Conservation (phyloP, 345 rosid species). For the Passiflora organensis region DNA sequence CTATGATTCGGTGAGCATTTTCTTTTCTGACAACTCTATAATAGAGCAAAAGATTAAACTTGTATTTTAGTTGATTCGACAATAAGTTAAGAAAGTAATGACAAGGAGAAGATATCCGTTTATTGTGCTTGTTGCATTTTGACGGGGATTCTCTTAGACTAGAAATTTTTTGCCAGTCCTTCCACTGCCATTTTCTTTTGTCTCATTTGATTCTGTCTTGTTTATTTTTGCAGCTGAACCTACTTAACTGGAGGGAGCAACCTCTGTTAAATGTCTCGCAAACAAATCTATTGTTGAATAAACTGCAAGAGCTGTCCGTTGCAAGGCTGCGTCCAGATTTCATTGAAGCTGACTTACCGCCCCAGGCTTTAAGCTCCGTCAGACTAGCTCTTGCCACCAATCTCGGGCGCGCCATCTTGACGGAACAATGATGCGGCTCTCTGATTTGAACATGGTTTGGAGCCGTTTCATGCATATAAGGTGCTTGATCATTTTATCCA, state of each 20-base stretch:
- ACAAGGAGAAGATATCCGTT: too few species aligned
- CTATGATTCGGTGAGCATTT: conserved; percentile 65
- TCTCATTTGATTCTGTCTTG: too few species aligned
- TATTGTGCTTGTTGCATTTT: too few species aligned
- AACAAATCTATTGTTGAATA: conserved; percentile 71
- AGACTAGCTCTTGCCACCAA: conserved; percentile 78
- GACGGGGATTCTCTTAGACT: too few species aligned
- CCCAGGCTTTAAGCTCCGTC: conserved; percentile 57
- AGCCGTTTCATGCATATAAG: neutral
- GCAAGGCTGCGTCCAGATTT: conserved; percentile 71
- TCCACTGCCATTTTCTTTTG: too few species aligned
- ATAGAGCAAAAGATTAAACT: neutral
- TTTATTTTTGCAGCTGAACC: conserved; percentile 48
- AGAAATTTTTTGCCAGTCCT: too few species aligned
- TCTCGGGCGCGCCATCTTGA: conserved; percentile 76
- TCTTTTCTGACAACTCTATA: neutral
- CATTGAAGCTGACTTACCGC: conserved; percentile 51
- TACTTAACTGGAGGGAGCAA: conserved; percentile 66
- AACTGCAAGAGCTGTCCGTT: conserved; percentile 69
- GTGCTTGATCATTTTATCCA: too few species aligned
- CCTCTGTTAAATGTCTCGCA: conserved; percentile 62
- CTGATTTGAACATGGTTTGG: neutral
- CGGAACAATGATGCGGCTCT: conserved; percentile 45
- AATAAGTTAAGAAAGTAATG: neutral
- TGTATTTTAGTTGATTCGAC: too few species aligned